Base-by-base conservation (phyloP, 177 flowering plant species). In the Telopea speciosissima region DNA sequence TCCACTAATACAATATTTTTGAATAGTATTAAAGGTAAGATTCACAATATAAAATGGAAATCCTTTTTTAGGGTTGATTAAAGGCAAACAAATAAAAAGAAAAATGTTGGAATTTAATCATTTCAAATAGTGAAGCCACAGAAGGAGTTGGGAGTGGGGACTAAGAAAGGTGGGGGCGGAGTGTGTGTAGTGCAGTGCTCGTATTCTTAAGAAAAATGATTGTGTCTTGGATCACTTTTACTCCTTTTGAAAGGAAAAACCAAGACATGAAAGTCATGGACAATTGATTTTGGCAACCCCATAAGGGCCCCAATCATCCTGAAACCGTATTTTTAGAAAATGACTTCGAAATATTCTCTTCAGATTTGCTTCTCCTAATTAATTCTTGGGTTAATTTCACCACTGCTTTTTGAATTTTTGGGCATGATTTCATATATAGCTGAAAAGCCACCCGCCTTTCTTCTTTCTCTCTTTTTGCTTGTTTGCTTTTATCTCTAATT, bases 121-220 rank as follows among this genome's bases (percentile, higher is more conserved):
- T 25, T 63, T 67, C 67, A 63, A 59, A 64, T 56, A 45, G 45
- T 69, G 58, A 62, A 24, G 45, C 17, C 40, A 28, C 31, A 65
- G 62, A 64, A 72, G 69, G 72, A 33, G 54, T 68, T 28, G 36
- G 61, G 49, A 68, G 64, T 74, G 72, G 81, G 80, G 78, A 62
- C 78, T 72, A 26, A 49, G 64, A 42, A 76, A 65, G 62, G 79
- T 78, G 74, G 78, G 71, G 65, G 69, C 42, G 68, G 80, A 78
- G 66, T 74, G 62, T 69, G 25, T 74, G 9, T 28, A 28, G 31
- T 36, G 62, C 63, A 66, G 80, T 80, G 77, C 52, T 70, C 22
- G 59, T 82, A 76, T 80, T 80, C 81, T 78, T 69, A n/a, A 8
- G n/a, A 66, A 69, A 75, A 76, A 83, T 83, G 76, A 83, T 83